A percentile compares a stretch with the other conserved stretches of the same genome.
These are phyloP conservation scores for Dactylis glomerata DNA, from an alignment of 176 grass and related monocot genomes.

Conservation along the genomic window DNA sequence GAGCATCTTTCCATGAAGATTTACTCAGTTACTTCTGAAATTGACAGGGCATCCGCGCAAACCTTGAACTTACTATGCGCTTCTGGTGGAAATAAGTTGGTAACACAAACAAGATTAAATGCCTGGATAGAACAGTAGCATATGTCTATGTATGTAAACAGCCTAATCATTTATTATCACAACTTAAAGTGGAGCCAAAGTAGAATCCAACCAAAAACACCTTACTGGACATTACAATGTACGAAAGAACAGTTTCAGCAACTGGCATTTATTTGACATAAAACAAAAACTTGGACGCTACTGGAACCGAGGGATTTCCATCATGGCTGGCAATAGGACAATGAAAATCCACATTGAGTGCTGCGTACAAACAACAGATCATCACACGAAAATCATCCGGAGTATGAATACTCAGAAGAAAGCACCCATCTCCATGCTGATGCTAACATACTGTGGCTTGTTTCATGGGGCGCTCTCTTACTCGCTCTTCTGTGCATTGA, in stretches of 20 bases:
- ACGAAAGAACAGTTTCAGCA: not conserved
- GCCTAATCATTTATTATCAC: not conserved
- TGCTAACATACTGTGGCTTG: slow-evolving; percentile 2
- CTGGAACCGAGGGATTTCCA: not conserved
- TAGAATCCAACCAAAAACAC: not conserved
- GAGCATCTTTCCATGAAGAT: not conserved
- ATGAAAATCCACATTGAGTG: not conserved
- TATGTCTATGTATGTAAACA: not conserved
- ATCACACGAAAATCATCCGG: not conserved
- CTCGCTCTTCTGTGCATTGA: slow-evolving; percentile 26
- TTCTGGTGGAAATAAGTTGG: not conserved
- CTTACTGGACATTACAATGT: not conserved
- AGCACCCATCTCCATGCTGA: not conserved
- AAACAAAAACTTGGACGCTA: not conserved
- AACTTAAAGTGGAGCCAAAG: not conserved
- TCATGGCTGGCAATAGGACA: not conserved
- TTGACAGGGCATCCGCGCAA: not conserved
- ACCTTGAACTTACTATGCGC: not conserved
- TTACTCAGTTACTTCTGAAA: not conserved
- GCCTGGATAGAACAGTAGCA: not conserved
- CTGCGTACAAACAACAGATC: not conserved
- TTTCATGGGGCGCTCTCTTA: slow-evolving; percentile 32
- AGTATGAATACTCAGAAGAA: not conserved
- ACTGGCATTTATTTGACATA: slow-evolving; percentile 31
- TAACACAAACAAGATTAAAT: not conserved